A percentile compares a stretch with the other conserved stretches of the same genome.
Conservation (phyloP, 208 protist species). For the Herpetomonas samuelpessoai region DNA sequence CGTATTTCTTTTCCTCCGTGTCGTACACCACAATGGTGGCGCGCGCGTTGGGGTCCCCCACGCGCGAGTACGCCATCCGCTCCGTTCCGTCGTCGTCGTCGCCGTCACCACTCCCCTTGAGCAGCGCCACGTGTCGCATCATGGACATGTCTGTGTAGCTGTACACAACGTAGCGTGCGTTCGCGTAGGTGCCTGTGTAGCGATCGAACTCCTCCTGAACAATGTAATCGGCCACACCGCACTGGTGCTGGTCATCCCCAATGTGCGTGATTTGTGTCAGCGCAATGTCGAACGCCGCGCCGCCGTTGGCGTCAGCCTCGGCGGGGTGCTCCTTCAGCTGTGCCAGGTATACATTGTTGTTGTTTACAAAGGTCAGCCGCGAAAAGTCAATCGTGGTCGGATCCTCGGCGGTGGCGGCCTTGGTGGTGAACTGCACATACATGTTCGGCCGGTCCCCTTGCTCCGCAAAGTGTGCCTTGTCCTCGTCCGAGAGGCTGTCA, state of each 20-base stretch:
- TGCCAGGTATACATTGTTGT: constrained; percentile 72
- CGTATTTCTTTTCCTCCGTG: constrained; percentile 18
- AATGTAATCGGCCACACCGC: constrained; percentile 87
- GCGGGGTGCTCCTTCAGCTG: constrained; percentile 32
- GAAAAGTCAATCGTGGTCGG: constrained; percentile 15
- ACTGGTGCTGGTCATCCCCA: constrained; percentile 59
- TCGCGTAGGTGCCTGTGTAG: constrained; percentile 84
- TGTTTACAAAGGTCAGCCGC: constrained; percentile 60
- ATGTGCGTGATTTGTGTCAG: constrained; percentile 63
- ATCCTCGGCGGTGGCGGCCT: constrained; percentile 12
- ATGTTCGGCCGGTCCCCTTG: constrained; percentile 49
- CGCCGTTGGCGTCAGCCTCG: background rate
- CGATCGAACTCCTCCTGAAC: constrained; percentile 92
- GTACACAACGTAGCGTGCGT: constrained; percentile 62
- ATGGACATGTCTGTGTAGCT: constrained; percentile 74
- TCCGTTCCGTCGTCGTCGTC: constrained; percentile 28
- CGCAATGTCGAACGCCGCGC: constrained; percentile 25
- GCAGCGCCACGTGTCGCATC: constrained; percentile 57
- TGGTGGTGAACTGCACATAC: constrained; percentile 31
- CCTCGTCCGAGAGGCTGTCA: constrained; percentile 37
- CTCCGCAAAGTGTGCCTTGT: constrained; percentile 30
- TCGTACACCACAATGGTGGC: constrained; percentile 65
- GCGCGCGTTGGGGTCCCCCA: constrained; percentile 71
- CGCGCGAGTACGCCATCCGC: constrained; percentile 74
- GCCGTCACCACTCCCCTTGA: constrained; percentile 32